Evolutionary conservation across 441 rosid species (phyloP).

Genomic region (Croton setiger): DNA sequence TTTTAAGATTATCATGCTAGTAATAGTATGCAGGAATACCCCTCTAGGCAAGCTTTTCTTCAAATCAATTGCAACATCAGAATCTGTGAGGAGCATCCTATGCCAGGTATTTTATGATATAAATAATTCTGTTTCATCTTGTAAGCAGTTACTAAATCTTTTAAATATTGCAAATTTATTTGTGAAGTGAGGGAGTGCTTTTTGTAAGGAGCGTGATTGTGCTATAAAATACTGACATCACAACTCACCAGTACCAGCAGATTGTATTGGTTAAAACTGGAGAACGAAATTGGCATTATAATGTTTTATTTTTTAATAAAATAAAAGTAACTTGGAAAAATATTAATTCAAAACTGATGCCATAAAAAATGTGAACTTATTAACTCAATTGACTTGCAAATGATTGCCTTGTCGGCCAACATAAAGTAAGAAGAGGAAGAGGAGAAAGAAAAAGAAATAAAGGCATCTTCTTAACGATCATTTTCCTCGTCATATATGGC

Average conservation of each 20-base stretch:
- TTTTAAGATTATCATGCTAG: constrained; percentile 11
- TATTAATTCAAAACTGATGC: not conserved
- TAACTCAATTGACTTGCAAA: not conserved
- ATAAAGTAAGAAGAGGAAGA: not conserved
- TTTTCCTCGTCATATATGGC: constrained; percentile 18
- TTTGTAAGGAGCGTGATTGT: not conserved
- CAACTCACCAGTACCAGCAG: not conserved
- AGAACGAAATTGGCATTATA: not conserved
- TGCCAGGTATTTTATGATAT: constrained; percentile 47
- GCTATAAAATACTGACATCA: not conserved
- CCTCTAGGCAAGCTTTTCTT: constrained; percentile 58
- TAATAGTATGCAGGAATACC: constrained; percentile 57
- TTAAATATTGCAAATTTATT: not conserved
- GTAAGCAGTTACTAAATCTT: not conserved
- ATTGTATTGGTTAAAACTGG: not conserved
- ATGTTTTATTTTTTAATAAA: not conserved
- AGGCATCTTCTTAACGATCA: not conserved
- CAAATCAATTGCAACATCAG: constrained; percentile 58
- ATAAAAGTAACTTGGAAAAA: not conserved
- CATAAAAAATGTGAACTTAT: not conserved
- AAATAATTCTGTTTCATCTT: constrained; percentile 2
- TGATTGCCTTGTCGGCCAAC: not conserved
- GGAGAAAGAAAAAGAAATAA: not conserved
- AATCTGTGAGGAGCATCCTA: constrained; percentile 68
- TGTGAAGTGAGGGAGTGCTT: not conserved